These are phyloP conservation scores for Forsythia suspensa DNA, from an alignment of 257 asterid genomes.

Conservation along the genomic window DNA sequence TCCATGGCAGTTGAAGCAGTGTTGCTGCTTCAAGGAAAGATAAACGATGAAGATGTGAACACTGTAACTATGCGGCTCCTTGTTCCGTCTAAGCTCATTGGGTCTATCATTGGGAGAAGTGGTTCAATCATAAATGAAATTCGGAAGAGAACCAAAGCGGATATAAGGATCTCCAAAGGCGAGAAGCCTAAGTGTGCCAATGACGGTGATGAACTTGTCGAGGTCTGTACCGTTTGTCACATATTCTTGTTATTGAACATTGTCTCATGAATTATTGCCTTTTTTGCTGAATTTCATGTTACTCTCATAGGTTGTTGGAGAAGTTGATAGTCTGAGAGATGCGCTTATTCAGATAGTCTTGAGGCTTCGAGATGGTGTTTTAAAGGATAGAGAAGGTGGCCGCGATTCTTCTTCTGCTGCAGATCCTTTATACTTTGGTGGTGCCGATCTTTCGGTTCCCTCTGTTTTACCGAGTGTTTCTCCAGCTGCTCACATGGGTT, in stretches of 20 bases:
- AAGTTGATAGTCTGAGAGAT: slow-evolving; percentile 71
- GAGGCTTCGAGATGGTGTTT: slow-evolving; percentile 87
- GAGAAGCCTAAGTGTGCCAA: slow-evolving; percentile 74
- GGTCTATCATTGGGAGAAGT: slow-evolving; percentile 87
- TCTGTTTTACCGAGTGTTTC: slow-evolving; percentile 51
- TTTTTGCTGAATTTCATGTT: slow-evolving; percentile 9
- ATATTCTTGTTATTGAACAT: slow-evolving; percentile 1
- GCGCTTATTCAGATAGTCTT: slow-evolving; percentile 87
- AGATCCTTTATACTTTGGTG: slow-evolving; percentile 36
- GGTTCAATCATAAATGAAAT: slow-evolving; percentile 90
- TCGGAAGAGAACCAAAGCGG: slow-evolving; percentile 82
- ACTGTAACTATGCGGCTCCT: slow-evolving; percentile 69
- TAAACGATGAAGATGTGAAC: slow-evolving; percentile 76
- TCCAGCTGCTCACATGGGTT: slow-evolving; percentile 56
- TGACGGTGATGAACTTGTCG: slow-evolving; percentile 79
- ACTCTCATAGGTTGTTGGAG: slow-evolving; percentile 63
- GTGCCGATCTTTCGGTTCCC: slow-evolving; percentile 58
- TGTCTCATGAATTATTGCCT: background rate
- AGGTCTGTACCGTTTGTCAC: slow-evolving; percentile 44
- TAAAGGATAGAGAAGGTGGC: slow-evolving; percentile 64
- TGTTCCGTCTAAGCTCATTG: slow-evolving; percentile 84
- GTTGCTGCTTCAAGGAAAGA: slow-evolving; percentile 79
- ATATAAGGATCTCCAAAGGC: slow-evolving; percentile 82
- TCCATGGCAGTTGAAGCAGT: slow-evolving; percentile 96
- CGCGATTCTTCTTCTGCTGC: slow-evolving; percentile 57